Evolutionary conservation across 2,329 filamentous ascomycete genomes (phyloP), one percentile per base, ranked within the genome.

Genomic region (Cladosporium austrohemisphaericum): DNA sequence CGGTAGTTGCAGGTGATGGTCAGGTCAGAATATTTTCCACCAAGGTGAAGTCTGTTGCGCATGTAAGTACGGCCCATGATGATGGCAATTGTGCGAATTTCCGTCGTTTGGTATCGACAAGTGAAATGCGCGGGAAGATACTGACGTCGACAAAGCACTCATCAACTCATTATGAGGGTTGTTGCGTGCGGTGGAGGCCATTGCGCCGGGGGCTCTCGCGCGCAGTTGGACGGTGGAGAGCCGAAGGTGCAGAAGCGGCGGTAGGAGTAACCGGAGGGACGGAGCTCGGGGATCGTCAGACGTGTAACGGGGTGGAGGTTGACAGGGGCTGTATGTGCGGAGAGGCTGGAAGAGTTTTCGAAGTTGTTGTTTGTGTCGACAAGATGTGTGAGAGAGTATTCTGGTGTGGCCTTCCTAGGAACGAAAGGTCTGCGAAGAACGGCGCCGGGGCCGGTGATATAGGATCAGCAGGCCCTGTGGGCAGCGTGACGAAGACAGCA

Each of bases 111-210:
- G 19, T 22, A 20, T 35, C 19, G 32, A 45, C 32, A 45, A 51
- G 29, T 41, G 46, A 31, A 22, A 18, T 32, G 33, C 47, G 35
- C 44, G 48, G 46, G 41, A 47, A 33, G 22, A 50, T 45, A 61
- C 72, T 60, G 67, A 76, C 74, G 71, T 72, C 55, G 71, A 69
- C 35, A 76, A 62, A 31, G 71, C 71, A 45, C 65, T 68, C 64
- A 73, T 68, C 35, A 76, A 65, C 57, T 75, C 71, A 33, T 67
- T 58, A 53, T 66, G 70, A 49, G 70, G 66, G 44, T 65, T 61
- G 44, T 70, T 65, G 28, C 47, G 47, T 32, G 71, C 68, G 51
- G 50, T 52, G 50, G 49, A 57, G 43, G 52, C 50, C 53, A 57
- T 60, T 41, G 46, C 48, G 47, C 33, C 44, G 44, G 25, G 33